Conservation (phyloP, 352 stramenopile genomes). For the Pythium rishiriense region DNA sequence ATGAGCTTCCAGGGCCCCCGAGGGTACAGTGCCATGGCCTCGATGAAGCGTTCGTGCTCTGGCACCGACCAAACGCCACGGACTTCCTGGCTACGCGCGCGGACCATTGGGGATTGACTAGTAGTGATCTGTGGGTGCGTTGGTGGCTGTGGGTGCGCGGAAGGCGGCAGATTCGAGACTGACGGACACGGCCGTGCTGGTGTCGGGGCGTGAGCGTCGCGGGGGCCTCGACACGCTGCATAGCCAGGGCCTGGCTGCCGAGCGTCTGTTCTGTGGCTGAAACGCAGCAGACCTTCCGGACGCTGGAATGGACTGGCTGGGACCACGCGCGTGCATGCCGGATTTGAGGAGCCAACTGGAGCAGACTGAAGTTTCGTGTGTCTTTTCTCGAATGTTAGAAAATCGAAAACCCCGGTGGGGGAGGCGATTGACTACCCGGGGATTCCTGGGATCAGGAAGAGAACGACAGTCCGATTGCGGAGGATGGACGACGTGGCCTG, state of each 20-base stretch:
- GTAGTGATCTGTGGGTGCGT: no score
- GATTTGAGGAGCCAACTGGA: background rate
- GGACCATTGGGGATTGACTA: background rate
- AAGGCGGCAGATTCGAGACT: conserved; percentile 11
- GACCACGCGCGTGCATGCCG: no score
- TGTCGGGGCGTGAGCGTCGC: background rate
- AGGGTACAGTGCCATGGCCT: conserved; percentile 75
- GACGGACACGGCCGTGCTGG: background rate
- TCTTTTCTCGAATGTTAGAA: background rate
- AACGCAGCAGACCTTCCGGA: background rate
- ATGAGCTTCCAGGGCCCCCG: conserved; percentile 72
- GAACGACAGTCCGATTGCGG: background rate
- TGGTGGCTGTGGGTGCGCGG: background rate
- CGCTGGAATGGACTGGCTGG: background rate
- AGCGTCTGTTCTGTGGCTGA: background rate
- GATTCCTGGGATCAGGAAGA: background rate
- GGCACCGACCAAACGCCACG: conserved; percentile 59
- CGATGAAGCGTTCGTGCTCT: conserved; percentile 78
- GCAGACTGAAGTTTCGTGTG: no score
- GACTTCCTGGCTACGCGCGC: conserved; percentile 11
- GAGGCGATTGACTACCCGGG: background rate
- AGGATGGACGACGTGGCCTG: background rate
- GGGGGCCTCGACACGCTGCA: background rate
- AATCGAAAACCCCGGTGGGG: background rate
- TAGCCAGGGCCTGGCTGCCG: background rate